Percentiles rank a stretch among this genome's conserved stretches.
phyloP scores from a whole-genome alignment of 1,284 basidiomycete species.

The Apiotrichum veenhuisii region DNA sequence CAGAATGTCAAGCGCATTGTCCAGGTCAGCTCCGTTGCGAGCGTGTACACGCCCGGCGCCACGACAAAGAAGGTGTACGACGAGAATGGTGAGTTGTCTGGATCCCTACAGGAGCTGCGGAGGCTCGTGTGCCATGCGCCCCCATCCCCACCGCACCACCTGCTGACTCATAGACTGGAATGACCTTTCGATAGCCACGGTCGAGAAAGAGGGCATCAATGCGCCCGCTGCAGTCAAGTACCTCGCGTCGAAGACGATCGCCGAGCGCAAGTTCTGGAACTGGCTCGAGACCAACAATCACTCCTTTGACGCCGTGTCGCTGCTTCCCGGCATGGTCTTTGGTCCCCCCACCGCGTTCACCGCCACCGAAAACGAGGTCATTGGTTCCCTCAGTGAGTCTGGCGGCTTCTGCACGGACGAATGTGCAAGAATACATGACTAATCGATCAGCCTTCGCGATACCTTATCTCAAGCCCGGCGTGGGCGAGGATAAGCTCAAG shows the following conservation, averaged over 20 bases:
- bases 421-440: no score
- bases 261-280: neutral
- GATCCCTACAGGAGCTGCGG: no score
- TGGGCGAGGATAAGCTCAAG: neutral
- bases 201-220: neutral
- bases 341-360: neutral
- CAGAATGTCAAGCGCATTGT: neutral
- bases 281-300: neutral
- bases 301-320: neutral
- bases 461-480: neutral
- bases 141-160: no score
- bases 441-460: neutral
- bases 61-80: neutral
- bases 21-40: neutral
- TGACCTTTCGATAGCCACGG: neutral
- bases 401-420: no score
- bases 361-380: neutral
- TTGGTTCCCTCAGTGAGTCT: no score
- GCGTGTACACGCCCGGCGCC: neutral
- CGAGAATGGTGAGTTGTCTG: constrained; percentile 1
- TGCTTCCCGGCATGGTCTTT: neutral
- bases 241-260: neutral
- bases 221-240: neutral
- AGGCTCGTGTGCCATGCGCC: no score
- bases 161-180: constrained; percentile 4